Base-by-base conservation (phyloP, 2,329 filamentous ascomycete genomes). In the Podosphaera fusca region DNA sequence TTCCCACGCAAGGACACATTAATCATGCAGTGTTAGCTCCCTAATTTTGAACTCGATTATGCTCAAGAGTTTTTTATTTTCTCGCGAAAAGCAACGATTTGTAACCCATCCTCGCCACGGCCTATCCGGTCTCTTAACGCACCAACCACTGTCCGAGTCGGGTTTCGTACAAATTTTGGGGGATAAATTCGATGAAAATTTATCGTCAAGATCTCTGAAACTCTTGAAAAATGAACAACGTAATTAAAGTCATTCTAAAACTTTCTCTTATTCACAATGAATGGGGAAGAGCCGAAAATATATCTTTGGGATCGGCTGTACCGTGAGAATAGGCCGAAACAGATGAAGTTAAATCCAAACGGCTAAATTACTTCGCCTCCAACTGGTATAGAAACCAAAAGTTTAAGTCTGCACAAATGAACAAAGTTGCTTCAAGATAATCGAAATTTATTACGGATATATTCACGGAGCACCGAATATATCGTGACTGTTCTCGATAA, bases 401-500 rank as follows among this genome's bases (percentile, higher is more conserved):
- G n/a, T 42, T 42, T 6, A 7, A 42, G 38, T 6, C n/a, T 42
- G 10, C 38, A 1, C n/a, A 8, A 7, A 14, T 42, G n/a, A 7
- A 42, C 5, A 12, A 12, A 12, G 10, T 14, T 42, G n/a, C 3
- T 42, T 42, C 10, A 8, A 42, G 10, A 7, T 12, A 12, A 3
- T 14, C 38, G 10, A 14, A 12, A 12, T 12, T 6, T 42, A 42
- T 12, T 8, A 14, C 10, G n/a, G n/a, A 53, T 35, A n/a, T 14
- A 31, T 45, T 55, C 38, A 55, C 45, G 36, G 53, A 31, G 53
- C 53, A 42, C 57, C 72, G 68, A 95, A 96, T 59, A 95, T 85
- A 63, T 77, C 79, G 65, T 87, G 79, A 67, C 85, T 88, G 69
- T 95, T 85, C 68, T 96, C 90, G 62, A 96, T 84, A 66, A 98